Evolutionary conservation across 2,329 filamentous ascomycete species (phyloP), one percentile per base, ranked within the genome.

Genomic region (Phoma sp.): DNA sequence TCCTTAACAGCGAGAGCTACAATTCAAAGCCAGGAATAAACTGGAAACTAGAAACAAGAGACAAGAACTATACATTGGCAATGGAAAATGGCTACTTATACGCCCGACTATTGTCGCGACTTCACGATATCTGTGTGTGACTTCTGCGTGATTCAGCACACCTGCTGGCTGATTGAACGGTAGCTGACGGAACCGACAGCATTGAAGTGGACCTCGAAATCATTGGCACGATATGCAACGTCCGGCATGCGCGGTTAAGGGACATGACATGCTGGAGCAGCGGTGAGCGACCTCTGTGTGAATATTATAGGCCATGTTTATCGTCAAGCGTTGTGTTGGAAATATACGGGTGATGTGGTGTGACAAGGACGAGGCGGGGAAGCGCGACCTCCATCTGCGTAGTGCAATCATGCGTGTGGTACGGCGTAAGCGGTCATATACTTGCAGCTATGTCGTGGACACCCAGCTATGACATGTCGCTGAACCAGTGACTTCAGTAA

Each of bases 181-280:
- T 29, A 55, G 45, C 11, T 47, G 48, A 56, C 23, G 39, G 47
- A 32, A 47, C 39, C 45, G 45, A 49, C 35, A 47, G 43, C 30
- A 33, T 45, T 42, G 37, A 35, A 45, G 48, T 42, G 52, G 44
- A 43, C 41, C 39, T 33, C 27, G 36, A 37, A 18, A 33, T 13
- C 23, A 32, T 37, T 35, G 8, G 18, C 41, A 50, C 29, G 33
- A 32, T 29, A 45, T 47, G 41, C 32, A 39, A 52, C 44, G 25
- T 25, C 40, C 8, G 32, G 36, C 38, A 29, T 47, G 55, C 48
- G 41, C 36, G 41, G 38, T 48, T 10, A 47, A 44, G 44, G 35
- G 27, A 40, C 11, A n/a, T 18, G 7, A 30, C 50, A 29, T 33
- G 40, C 18, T 39, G n/a, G 25, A 35, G n/a, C 22, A 22, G 48